Evolutionary conservation across 441 rosid genomes (phyloP).

Genomic region (Gossypium aridum): DNA sequence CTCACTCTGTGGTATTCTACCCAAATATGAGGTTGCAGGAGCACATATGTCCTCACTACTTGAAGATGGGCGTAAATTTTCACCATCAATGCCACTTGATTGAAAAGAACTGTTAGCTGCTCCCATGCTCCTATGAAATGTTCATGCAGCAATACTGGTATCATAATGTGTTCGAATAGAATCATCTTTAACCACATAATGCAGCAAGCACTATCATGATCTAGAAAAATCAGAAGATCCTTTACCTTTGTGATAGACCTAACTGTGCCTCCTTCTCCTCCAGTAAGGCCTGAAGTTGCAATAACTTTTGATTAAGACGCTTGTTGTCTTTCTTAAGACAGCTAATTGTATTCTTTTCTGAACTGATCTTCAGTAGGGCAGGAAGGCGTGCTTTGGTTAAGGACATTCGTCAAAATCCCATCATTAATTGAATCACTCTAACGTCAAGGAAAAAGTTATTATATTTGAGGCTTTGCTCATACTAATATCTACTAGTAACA

Average conservation of each 20-base stretch:
- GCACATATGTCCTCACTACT: conserved; percentile 24
- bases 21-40: conserved; percentile 16
- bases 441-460: conserved; percentile 7
- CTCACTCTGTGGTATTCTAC: conserved; percentile 23
- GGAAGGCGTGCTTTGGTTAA: conserved; percentile 58
- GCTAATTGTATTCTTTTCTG: conserved; percentile 42
- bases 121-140: conserved; percentile 21
- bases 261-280: conserved; percentile 59
- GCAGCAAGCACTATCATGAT: background rate
- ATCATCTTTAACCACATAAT: conserved; percentile 1
- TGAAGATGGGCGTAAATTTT: conserved; percentile 15
- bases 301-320: conserved; percentile 49
- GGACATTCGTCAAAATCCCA: conserved; percentile 24
- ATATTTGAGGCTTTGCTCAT: background rate
- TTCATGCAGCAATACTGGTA: conserved; percentile 29
- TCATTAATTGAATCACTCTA: conserved; percentile 5
- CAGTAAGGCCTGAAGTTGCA: conserved; percentile 56
- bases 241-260: conserved; percentile 38
- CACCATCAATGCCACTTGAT: conserved; percentile 31
- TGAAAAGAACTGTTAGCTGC: conserved; percentile 24
- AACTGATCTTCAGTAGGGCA: conserved; percentile 55
- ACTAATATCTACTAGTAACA: background rate
- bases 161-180: conserved; percentile 17
- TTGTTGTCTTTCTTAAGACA: conserved; percentile 49
- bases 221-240: conserved; percentile 5